These are phyloP conservation scores for Kitagawia praeruptora DNA, from an alignment of 129 eudicot genomes.

Conservation along the genomic window DNA sequence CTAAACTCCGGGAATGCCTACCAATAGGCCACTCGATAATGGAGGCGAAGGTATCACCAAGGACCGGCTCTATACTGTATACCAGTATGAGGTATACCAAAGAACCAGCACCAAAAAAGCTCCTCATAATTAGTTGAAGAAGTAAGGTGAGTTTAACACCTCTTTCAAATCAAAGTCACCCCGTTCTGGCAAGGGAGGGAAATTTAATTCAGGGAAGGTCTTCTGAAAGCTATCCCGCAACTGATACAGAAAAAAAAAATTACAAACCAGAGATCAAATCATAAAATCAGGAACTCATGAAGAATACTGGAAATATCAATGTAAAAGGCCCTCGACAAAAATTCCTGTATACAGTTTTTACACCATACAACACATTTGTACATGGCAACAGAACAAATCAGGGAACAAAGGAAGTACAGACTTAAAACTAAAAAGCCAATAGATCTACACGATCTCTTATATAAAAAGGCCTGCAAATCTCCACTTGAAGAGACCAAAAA, in stretches of 20 bases:
- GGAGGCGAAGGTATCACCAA: constrained; percentile 1
- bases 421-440: neutral
- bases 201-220: constrained; percentile 57
- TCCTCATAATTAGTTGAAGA: constrained; percentile 57
- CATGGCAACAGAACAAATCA: neutral
- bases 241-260: constrained; percentile 24
- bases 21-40: neutral
- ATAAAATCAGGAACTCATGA: neutral
- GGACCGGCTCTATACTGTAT: neutral
- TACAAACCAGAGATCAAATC: neutral
- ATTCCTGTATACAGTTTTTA: neutral
- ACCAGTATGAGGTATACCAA: neutral
- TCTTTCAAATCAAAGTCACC: constrained; percentile 93
- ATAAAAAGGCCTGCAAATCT: neutral
- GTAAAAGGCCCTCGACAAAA: neutral
- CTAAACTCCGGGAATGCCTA: neutral
- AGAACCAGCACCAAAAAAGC: neutral
- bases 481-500: neutral
- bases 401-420: neutral
- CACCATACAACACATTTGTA: neutral
- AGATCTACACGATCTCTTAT: neutral
- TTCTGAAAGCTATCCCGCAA: constrained; percentile 64
- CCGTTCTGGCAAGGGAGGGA: constrained; percentile 93
- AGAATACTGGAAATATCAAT: neutral
- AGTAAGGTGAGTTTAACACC: constrained; percentile 76